These are phyloP conservation scores for Bombardia bombarda DNA, from an alignment of 495 filamentous ascomycete species.

Conservation along the genomic window DNA sequence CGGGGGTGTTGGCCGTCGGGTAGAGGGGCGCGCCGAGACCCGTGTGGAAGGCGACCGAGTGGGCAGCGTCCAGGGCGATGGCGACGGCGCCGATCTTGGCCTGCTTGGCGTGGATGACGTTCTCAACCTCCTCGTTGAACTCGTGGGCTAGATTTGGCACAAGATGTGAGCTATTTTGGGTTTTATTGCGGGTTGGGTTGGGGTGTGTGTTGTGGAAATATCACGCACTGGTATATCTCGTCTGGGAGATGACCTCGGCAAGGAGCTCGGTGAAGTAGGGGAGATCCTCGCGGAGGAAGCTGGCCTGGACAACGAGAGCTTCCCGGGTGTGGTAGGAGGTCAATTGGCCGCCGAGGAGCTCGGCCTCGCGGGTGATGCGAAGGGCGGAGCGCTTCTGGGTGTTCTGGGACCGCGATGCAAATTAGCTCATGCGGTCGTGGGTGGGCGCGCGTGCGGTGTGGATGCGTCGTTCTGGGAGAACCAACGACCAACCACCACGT, in stretches of 20 bases:
- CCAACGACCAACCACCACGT: neutral
- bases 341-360: slow-evolving; percentile 86
- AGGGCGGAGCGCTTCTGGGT: slow-evolving; percentile 79
- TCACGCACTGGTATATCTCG: slow-evolving; percentile 74
- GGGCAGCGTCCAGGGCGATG: slow-evolving; percentile 76
- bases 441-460: too few relatives aligned
- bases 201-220: slow-evolving; percentile 2
- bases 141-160: slow-evolving; percentile 61
- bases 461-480: too few relatives aligned
- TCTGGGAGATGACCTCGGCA: slow-evolving; percentile 79
- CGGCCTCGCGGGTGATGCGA: slow-evolving; percentile 87
- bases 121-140: slow-evolving; percentile 75
- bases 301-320: slow-evolving; percentile 82
- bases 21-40: slow-evolving; percentile 74
- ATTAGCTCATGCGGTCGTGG: slow-evolving; percentile 41
- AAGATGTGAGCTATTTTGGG: slow-evolving; percentile 1
- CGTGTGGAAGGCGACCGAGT: slow-evolving; percentile 86
- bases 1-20: slow-evolving; percentile 58
- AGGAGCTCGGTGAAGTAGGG: slow-evolving; percentile 97
- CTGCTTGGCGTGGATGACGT: slow-evolving; percentile 63
- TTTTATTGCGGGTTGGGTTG: neutral
- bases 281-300: slow-evolving; percentile 89
- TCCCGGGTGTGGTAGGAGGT: slow-evolving; percentile 81
- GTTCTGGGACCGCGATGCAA: slow-evolving; percentile 48
- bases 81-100: slow-evolving; percentile 58